These are phyloP conservation scores for Trichoderma afroharzianum DNA, from an alignment of 2,329 filamentous ascomycete genomes.

Conservation along the genomic window DNA sequence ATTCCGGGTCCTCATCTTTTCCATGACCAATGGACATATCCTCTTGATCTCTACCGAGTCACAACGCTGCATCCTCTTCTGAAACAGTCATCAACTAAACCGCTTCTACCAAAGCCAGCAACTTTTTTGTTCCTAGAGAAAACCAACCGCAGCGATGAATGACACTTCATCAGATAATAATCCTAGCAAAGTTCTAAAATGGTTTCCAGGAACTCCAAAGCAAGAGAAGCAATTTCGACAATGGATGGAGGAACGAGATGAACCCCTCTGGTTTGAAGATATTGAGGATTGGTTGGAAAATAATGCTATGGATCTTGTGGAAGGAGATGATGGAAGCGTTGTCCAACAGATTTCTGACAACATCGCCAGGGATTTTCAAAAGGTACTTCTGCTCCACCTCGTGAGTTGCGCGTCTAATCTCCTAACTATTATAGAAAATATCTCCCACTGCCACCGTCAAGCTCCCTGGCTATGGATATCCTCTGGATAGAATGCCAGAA, in stretches of 20 bases:
- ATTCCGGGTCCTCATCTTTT: not conserved
- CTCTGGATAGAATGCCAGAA: not conserved
- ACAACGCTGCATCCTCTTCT: not conserved
- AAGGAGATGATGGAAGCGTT: too few species aligned
- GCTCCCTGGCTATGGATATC: not conserved
- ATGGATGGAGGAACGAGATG: not conserved
- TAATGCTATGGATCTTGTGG: too few species aligned
- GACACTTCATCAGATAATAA: rapidly evolving
- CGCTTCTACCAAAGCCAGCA: rapidly evolving
- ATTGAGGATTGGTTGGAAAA: too few species aligned
- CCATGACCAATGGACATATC: not conserved
- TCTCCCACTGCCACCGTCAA: not conserved
- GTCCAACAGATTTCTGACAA: too few species aligned
- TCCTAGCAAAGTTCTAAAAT: not conserved
- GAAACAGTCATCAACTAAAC: not conserved
- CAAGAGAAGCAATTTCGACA: not conserved
- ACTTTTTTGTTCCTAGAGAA: too few species aligned
- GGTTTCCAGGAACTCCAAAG: not conserved
- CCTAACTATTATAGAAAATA: not conserved
- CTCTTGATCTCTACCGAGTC: not conserved
- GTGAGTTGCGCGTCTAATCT: not conserved
- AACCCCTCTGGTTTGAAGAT: not conserved
- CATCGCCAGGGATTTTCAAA: not conserved
- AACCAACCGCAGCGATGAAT: not conserved
- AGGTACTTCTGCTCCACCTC: not conserved